Evolutionary conservation across 495 filamentous ascomycete genomes (phyloP).

Genomic region (Podospora bellae-mahoneyi): DNA sequence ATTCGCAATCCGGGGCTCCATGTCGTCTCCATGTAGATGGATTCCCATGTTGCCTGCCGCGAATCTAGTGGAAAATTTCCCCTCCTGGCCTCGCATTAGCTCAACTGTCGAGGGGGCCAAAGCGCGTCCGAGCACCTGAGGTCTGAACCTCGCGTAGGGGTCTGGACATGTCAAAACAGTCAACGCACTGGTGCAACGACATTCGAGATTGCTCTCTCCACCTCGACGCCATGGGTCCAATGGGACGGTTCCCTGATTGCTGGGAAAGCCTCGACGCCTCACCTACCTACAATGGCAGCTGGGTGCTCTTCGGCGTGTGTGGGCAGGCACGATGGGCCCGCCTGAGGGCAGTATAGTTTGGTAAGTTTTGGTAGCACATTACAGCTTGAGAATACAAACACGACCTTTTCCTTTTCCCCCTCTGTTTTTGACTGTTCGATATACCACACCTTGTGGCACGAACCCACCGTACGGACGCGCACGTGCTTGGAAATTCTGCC

Average conservation of each 20-base stretch:
- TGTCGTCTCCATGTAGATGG: not conserved
- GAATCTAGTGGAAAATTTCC: not conserved
- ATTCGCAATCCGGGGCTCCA: not conserved
- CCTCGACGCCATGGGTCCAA: not conserved
- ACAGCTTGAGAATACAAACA: too few species aligned
- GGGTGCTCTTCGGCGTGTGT: too few species aligned
- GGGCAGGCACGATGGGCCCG: too few species aligned
- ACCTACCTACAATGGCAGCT: not conserved
- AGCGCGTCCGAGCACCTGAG: constrained; percentile 10
- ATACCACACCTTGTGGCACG: too few species aligned
- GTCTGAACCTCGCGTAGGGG: too few species aligned
- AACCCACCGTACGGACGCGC: too few species aligned
- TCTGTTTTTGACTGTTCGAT: too few species aligned
- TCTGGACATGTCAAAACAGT: not conserved
- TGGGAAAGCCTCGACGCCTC: not conserved
- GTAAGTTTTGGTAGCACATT: too few species aligned
- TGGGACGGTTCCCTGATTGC: not conserved
- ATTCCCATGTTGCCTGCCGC: not conserved
- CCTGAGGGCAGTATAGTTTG: too few species aligned
- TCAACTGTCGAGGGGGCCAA: not conserved
- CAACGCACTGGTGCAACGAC: constrained; percentile 1
- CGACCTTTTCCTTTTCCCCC: too few species aligned
- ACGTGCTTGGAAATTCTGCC: not conserved
- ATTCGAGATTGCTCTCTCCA: not conserved
- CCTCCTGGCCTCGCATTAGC: constrained; percentile 4